Percentiles rank a stretch among this genome's conserved stretches.
phyloP scores from a whole-genome alignment of 495 filamentous ascomycete genomes.

The Daldinia grandis region DNA sequence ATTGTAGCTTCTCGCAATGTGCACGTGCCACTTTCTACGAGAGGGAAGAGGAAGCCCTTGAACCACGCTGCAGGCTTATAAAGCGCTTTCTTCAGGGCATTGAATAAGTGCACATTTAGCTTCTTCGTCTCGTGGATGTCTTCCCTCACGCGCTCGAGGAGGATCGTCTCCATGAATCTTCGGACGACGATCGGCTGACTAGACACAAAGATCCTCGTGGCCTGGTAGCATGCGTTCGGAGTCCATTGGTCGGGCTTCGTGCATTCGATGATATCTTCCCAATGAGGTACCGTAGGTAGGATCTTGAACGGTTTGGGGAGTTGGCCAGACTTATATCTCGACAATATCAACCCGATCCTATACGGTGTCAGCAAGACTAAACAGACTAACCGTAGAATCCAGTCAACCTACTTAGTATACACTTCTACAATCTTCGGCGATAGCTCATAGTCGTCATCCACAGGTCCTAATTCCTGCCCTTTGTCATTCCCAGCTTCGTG shows the following conservation, averaged over 20 bases:
- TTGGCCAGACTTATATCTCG: constrained; percentile 92
- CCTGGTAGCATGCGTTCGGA: constrained; percentile 83
- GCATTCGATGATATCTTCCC: constrained; percentile 84
- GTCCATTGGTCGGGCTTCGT: constrained; percentile 88
- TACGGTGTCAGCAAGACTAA: constrained; percentile 23
- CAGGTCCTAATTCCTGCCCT: constrained; percentile 45
- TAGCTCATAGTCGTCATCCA: constrained; percentile 82
- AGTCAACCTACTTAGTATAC: constrained; percentile 74
- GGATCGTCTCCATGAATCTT: constrained; percentile 78
- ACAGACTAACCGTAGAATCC: constrained; percentile 13
- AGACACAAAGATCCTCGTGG: constrained; percentile 88
- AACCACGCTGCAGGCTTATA: constrained; percentile 98
- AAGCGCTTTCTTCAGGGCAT: constrained; percentile 86
- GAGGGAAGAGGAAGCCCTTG: constrained; percentile 93
- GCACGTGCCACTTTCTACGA: constrained; percentile 68
- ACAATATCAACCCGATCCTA: constrained; percentile 86
- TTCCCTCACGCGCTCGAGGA: constrained; percentile 88
- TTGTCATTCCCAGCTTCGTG: constrained; percentile 76
- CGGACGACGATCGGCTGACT: constrained; percentile 78
- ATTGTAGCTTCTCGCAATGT: constrained; percentile 92
- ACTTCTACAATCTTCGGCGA: constrained; percentile 93
- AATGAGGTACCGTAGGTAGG: constrained; percentile 87
- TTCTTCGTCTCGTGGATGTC: constrained; percentile 78
- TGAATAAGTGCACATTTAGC: constrained; percentile 94
- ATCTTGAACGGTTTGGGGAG: constrained; percentile 98